phyloP scores from a whole-genome alignment of 768 basidiomycete genomes.

The Rhodotorula kratochvilovae region DNA sequence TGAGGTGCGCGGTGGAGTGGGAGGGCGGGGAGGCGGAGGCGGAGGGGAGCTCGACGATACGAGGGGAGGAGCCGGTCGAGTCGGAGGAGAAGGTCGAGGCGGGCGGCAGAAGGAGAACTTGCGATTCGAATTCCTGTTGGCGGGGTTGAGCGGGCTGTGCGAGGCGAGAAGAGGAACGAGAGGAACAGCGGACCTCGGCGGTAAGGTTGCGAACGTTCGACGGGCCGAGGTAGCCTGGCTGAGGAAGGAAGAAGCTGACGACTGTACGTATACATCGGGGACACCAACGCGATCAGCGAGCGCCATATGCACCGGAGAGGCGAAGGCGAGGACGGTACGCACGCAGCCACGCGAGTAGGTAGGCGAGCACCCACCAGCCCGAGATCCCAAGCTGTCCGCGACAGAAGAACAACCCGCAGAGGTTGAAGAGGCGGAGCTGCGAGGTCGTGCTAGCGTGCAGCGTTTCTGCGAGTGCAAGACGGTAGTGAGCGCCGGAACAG shows the following conservation, averaged over 20 bases:
- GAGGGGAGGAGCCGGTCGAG: neutral
- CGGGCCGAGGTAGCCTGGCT: conserved; percentile 31
- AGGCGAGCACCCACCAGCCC: neutral
- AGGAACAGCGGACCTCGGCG: conserved; percentile 6
- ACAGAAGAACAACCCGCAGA: conserved; percentile 13
- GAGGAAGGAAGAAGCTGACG: conserved; percentile 27
- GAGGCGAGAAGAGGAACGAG: neutral
- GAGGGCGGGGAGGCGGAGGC: neutral
- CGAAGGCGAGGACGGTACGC: neutral
- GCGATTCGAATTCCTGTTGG: conserved; percentile 21
- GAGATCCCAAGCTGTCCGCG: neutral
- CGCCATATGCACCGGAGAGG: too few relatives aligned
- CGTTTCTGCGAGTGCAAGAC: neutral
- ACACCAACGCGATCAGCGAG: too few relatives aligned
- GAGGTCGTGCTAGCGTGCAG: conserved; percentile 12
- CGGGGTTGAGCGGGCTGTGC: neutral
- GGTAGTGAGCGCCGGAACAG: neutral
- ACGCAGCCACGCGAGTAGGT: conserved; percentile 23
- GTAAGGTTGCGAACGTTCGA: neutral
- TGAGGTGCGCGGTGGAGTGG: neutral
- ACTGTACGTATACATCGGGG: neutral
- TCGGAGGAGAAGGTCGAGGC: conserved; percentile 3
- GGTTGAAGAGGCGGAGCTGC: conserved; percentile 26
- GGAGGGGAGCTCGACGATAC: conserved; percentile 20
- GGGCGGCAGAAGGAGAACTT: conserved; percentile 24